Evolutionary conservation across 768 basidiomycete genomes (phyloP).

Genomic region (Pisolithus orientalis): DNA sequence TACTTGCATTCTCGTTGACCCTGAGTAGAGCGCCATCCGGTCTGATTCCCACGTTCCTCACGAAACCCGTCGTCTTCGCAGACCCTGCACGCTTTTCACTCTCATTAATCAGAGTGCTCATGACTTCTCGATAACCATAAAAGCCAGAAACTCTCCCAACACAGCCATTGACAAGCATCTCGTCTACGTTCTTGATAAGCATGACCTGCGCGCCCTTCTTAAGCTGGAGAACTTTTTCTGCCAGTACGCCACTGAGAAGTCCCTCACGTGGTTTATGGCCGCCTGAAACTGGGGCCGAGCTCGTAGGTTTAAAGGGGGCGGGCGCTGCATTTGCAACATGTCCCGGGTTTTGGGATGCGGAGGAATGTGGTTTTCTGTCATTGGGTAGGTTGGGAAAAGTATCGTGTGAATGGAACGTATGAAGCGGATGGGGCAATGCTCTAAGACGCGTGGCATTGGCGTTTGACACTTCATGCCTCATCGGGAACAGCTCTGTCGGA

Average conservation of each 20-base stretch:
- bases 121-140: constrained; percentile 20
- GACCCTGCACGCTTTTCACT: constrained; percentile 16
- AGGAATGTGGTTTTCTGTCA: not conserved
- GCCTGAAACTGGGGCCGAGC: constrained; percentile 1
- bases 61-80: constrained; percentile 27
- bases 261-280: constrained; percentile 39
- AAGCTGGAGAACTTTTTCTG: constrained; percentile 47
- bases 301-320: constrained; percentile 27
- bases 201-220: constrained; percentile 61
- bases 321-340: not conserved
- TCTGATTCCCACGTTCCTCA: constrained; percentile 29
- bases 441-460: constrained; percentile 53
- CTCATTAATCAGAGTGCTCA: constrained; percentile 12
- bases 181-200: constrained; percentile 65
- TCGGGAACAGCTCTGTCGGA: constrained; percentile 56
- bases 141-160: constrained; percentile 61
- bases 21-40: constrained; percentile 21
- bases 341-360: not conserved
- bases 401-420: constrained; percentile 48
- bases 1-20: constrained; percentile 11
- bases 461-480: constrained; percentile 61
- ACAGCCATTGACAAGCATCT: constrained; percentile 60
- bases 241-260: constrained; percentile 57
- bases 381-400: constrained; percentile 22
- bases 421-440: constrained; percentile 36